A percentile compares a stretch with the other conserved stretches of the same genome.
These are phyloP conservation scores for Lichenothelia convexa DNA, from an alignment of 495 filamentous ascomycete genomes.

Conservation along the genomic window DNA sequence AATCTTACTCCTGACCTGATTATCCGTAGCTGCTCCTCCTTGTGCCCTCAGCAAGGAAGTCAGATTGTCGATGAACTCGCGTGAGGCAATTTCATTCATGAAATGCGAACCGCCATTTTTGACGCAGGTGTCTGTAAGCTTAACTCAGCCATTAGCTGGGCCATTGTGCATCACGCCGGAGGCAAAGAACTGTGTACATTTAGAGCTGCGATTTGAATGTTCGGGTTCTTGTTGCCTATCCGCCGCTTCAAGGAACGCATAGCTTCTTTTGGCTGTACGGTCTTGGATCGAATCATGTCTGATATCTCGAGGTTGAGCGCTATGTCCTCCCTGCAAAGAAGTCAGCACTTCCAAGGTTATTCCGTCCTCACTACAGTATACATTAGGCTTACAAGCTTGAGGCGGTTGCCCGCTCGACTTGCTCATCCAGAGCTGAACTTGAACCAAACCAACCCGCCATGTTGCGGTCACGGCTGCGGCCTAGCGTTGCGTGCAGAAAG, in stretches of 20 bases:
- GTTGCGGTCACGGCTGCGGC: too few relatives aligned
- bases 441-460: constrained; percentile 82
- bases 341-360: constrained; percentile 7
- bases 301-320: constrained; percentile 93
- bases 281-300: constrained; percentile 89
- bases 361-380: too few relatives aligned
- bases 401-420: constrained; percentile 84
- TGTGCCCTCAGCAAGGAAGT: constrained; percentile 71
- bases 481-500: too few relatives aligned
- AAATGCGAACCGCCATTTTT: constrained; percentile 98
- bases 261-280: constrained; percentile 87
- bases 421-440: constrained; percentile 77
- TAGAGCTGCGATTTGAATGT: constrained; percentile 79
- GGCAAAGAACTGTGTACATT: constrained; percentile 43
- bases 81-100: constrained; percentile 78
- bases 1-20: constrained; percentile 74
- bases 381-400: constrained; percentile 63
- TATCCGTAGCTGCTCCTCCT: constrained; percentile 57
- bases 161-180: neutral
- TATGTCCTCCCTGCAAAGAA: constrained; percentile 88
- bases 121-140: constrained; percentile 93
- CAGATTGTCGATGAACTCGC: constrained; percentile 96
- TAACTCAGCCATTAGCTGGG: constrained; percentile 1
- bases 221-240: constrained; percentile 91
- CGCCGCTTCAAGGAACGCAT: constrained; percentile 90